Evolutionary conservation across 345 rosid species (phyloP), one percentile per base, ranked within the genome.

Genomic region (Gossypium rotundifolium): DNA sequence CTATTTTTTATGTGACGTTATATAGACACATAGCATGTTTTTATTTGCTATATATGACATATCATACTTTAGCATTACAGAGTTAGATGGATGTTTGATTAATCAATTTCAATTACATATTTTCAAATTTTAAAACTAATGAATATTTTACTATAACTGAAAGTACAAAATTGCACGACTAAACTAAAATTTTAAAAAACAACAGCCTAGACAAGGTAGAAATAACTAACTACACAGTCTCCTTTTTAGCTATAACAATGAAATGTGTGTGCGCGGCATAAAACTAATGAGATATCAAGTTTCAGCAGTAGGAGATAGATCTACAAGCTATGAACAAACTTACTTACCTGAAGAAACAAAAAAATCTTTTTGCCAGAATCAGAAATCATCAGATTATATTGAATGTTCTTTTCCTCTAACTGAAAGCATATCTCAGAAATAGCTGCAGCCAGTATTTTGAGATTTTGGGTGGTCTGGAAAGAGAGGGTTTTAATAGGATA

Each of bases 301-400:
- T 16, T 20, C 11, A 69, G 18, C 53, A 22, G 20, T 2, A 76
- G 44, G n/a, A 27, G 40, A 33, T 1, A 33, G 40, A 33, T 33
- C 40, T 33, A 33, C 40, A 33, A 33, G 51, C 74, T 55, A n/a
- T 17, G 65, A 71, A 55, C 64, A 51, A 64, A 54, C 59, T n/a
- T 54, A 65, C 65, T 70, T 79, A 83, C 86, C 84, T 66, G 81
- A 79, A 79, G 82, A 74, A 83, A 83, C 79, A 83, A 38, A 75
- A 78, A 79, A 22, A 63, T 66, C 77, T 57, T 78, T 58, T 58
- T 80, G 51, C 84, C 84, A 22, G 65, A 58, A 74, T 76, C 77
- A n/a, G 84, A 74, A 48, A 83, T 74, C 58, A 81, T 75, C 79
- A 83, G 66, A 74, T 74, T 83, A 63, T 73, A 75, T 2, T 68